Evolutionary conservation across 352 stramenopile species (phyloP), one percentile per base, ranked within the genome.

Genomic region (Elongisporangium undulatum): DNA sequence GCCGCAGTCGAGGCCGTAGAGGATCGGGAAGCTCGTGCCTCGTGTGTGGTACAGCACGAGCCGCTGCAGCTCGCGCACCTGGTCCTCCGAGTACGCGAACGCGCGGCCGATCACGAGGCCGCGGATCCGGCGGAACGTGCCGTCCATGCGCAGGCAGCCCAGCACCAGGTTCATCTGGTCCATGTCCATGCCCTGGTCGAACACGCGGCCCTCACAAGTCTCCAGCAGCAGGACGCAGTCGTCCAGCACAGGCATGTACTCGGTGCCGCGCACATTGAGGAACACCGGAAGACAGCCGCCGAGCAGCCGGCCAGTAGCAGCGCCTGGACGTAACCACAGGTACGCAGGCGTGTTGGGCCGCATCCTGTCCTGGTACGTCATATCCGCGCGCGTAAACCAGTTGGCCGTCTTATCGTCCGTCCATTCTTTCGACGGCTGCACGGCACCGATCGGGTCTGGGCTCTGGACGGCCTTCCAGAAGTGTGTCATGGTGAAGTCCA

Each of bases 361-460:
- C 70, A 83, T 81, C 20, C 45, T 29, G 10, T 85, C 62, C 45
- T 56, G 26, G 56, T 86, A 67, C 1, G 53, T 66, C 6, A 80
- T 74, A 38, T 90, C 79, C 0, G 62, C 65, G 13, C 67, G 61
- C 0, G 68, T 79, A 24, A 83, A 56, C 78, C 80, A 90, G 67
- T 90, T 82, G 2, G 71, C 67, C 4, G 75, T 84, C 60, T 85
- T 87, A 66, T 90, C 76, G 51, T 88, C 74, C 1, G 69, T 81
- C 77, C 76, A 90, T 49, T 86, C 71, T 0, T 23, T 41, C 3
- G 77, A 90, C 9, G 77, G 62, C 9, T 24, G 12, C 26, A 88
- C 55, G 0, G 56, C 22, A 0, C 77, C 73, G 16, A 85, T 59
- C 4, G 75, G 66, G 19, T 72, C 51, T 3, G 51, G n/a, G 3